Conservation (phyloP, 2,329 filamentous ascomycete species). For the Botrytis byssoidea region DNA sequence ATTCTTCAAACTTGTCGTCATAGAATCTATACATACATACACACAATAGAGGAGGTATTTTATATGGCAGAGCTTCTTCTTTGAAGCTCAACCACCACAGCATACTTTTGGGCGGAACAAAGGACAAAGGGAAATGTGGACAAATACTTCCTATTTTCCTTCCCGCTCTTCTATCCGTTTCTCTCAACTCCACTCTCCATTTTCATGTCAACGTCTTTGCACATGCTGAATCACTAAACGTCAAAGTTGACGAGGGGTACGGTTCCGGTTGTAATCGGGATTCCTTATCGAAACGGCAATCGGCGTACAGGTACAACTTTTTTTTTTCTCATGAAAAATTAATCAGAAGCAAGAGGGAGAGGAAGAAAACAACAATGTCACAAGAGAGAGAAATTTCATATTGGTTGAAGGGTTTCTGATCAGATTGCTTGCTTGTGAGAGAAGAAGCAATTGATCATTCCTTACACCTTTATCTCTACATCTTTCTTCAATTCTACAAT, state of each 20-base stretch:
- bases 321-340: constrained; percentile 7
- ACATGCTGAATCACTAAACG: constrained; percentile 23
- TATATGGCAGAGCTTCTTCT: background rate
- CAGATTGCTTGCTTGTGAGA: background rate
- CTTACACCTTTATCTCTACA: background rate
- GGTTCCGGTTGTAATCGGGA: constrained; percentile 29
- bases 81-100: background rate
- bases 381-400: constrained; percentile 5
- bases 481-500: background rate
- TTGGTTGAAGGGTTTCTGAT: background rate
- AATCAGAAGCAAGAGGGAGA: constrained; percentile 19
- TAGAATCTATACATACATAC: background rate
- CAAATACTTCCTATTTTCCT: background rate
- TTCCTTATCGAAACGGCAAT: constrained; percentile 36
- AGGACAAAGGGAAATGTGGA: constrained; percentile 1
- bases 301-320: constrained; percentile 24
- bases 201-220: constrained; percentile 17
- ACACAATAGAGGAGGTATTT: background rate
- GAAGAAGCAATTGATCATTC: background rate
- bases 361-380: constrained; percentile 7
- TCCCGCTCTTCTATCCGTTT: background rate
- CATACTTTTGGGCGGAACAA: background rate
- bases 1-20: constrained; percentile 20
- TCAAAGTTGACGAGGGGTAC: constrained; percentile 36
- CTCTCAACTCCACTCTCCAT: constrained; percentile 9